Percentiles rank a stretch among this genome's conserved stretches.
These are phyloP conservation scores for Euptelea pleiosperma DNA, from an alignment of 164 flowering plant genomes.

Conservation along the genomic window DNA sequence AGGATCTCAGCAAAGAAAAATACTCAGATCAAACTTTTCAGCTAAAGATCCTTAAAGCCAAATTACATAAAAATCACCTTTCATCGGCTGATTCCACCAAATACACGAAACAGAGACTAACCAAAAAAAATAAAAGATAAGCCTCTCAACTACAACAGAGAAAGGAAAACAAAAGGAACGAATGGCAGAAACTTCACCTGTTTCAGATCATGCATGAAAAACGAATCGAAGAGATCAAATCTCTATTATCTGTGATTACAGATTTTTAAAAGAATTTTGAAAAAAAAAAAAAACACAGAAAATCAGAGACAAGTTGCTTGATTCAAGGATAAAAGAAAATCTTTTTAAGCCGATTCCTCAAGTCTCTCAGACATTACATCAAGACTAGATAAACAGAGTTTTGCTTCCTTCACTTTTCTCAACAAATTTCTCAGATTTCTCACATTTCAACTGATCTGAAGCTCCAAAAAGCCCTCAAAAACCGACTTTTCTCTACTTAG, in stretches of 20 bases:
- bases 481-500: too few species aligned
- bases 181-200: background rate
- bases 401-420: too few species aligned
- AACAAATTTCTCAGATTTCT: too few species aligned
- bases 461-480: background rate
- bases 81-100: background rate
- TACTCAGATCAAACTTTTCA: background rate
- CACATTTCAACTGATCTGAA: background rate
- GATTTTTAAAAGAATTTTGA: too few species aligned
- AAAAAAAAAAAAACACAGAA: background rate
- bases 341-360: background rate
- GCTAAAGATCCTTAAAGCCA: slow-evolving; percentile 1
- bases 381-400: background rate
- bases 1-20: background rate
- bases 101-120: background rate
- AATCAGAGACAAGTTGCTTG: background rate
- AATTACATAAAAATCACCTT: background rate
- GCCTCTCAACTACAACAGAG: background rate
- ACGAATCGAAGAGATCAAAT: background rate
- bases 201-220: background rate
- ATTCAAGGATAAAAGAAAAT: background rate
- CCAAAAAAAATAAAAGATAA: too few species aligned
- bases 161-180: background rate
- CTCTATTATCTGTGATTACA: background rate
- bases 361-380: background rate